A percentile compares a stretch with the other conserved stretches of the same genome.
Evolutionary conservation across 2,329 filamentous ascomycete genomes (phyloP).

Genomic region (Achaetomium macrosporum): DNA sequence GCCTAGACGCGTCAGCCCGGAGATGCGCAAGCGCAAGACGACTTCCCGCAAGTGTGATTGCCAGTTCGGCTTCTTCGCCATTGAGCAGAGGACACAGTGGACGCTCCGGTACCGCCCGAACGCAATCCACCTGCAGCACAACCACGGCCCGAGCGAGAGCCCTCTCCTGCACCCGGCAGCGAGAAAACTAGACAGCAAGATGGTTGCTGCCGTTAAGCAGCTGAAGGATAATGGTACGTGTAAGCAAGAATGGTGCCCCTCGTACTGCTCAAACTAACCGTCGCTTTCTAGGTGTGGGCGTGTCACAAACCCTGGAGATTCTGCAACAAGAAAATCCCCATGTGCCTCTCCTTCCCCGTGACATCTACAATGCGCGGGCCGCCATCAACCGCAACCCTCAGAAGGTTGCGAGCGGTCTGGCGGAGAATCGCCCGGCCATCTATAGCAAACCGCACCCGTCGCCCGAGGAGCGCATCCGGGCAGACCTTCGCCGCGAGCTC

Average conservation of each 20-base stretch:
- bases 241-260: constrained; percentile 1
- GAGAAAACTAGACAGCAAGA: constrained; percentile 60
- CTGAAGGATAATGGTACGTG: constrained; percentile 59
- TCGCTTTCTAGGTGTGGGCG: constrained; percentile 50
- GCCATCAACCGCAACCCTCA: constrained; percentile 61
- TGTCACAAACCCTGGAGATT: constrained; percentile 61
- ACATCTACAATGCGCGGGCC: constrained; percentile 63
- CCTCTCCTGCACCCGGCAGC: constrained; percentile 61
- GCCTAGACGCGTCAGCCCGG: constrained; percentile 55
- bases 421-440: constrained; percentile 57
- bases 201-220: constrained; percentile 61
- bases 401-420: constrained; percentile 54
- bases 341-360: constrained; percentile 56
- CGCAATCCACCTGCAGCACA: constrained; percentile 52
- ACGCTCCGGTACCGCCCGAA: constrained; percentile 60
- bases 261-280: constrained; percentile 1
- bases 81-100: constrained; percentile 63
- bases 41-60: constrained; percentile 65
- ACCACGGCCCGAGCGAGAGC: constrained; percentile 61
- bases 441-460: constrained; percentile 61
- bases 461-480: constrained; percentile 57
- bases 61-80: constrained; percentile 64
- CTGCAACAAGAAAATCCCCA: constrained; percentile 59
- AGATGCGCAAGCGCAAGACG: constrained; percentile 59
- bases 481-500: constrained; percentile 56